A percentile compares a stretch with the other conserved stretches of the same genome.
Evolutionary conservation across 1,139 yeast species (phyloP).

Genomic region (Blastobotrys persicus): DNA sequence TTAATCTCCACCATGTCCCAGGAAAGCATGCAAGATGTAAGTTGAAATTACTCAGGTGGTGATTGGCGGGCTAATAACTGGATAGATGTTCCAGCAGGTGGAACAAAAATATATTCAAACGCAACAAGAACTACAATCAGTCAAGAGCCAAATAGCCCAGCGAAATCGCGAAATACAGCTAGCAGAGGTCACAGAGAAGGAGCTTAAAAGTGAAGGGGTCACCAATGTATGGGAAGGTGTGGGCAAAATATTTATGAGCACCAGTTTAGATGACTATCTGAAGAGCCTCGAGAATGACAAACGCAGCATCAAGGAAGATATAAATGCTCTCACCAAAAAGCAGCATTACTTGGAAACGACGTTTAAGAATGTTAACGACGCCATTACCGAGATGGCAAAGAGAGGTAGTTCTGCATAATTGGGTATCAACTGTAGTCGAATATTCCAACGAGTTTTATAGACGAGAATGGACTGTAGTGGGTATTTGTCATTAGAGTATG

Average conservation of each 20-base stretch:
- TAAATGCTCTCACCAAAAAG: slow-evolving; percentile 63
- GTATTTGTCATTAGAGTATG: too few relatives aligned
- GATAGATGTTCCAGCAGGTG: slow-evolving; percentile 24
- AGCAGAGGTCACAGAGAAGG: slow-evolving; percentile 54
- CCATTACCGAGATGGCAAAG: slow-evolving; percentile 47
- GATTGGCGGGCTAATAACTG: not conserved
- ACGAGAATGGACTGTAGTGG: too few relatives aligned
- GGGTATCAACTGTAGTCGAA: too few relatives aligned
- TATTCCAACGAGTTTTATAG: too few relatives aligned
- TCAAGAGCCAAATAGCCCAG: slow-evolving; percentile 56
- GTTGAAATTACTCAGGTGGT: not conserved
- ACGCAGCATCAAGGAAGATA: slow-evolving; percentile 53
- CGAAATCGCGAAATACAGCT: slow-evolving; percentile 58
- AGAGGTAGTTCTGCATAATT: not conserved
- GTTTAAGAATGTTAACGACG: slow-evolving; percentile 66
- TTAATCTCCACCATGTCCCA: not conserved
- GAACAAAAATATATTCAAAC: slow-evolving; percentile 27
- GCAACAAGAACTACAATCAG: slow-evolving; percentile 59
- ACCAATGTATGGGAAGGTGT: slow-evolving; percentile 76
- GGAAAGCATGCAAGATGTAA: not conserved
- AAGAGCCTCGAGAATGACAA: slow-evolving; percentile 52
- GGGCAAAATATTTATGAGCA: slow-evolving; percentile 57
- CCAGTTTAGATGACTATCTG: slow-evolving; percentile 48
- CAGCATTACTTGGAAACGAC: slow-evolving; percentile 72
- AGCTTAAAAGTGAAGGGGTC: slow-evolving; percentile 47